Evolutionary conservation across 2,329 filamentous ascomycete genomes (phyloP), one percentile per base, ranked within the genome.

Genomic region (Lecanoromycetidae sp.): DNA sequence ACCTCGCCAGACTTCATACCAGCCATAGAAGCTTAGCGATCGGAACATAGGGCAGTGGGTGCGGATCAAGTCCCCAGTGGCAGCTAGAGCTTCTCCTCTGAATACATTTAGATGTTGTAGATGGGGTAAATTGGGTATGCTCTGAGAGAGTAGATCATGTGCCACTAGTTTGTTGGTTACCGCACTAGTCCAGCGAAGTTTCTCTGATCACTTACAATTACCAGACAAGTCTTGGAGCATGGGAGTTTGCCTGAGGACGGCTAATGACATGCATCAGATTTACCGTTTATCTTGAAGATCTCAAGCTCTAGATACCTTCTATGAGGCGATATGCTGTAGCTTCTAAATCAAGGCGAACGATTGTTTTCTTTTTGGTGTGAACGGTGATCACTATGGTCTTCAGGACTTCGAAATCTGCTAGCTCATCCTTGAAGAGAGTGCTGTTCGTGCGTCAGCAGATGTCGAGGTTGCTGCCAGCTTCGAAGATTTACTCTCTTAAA

Each of bases 151-250:
- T 4, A 71, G 63, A 40, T 64, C 63, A 6, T 71, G 66, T n/a
- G 73, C 63, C 30, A 80, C 67, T 71, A 38, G 4, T 29, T 27
- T n/a, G 12, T 26, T 12, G 13, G n/a, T 48, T 22, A 48, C 9
- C 15, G 23, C 15, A 20, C 33, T 4, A 17, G 3, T 26, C n/a
- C 17, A 10, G 17, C 25, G 15, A 10, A 6, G 15, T 29, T 22
- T 9, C 13, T 8, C 8, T 19, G n/a, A 43, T 39, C 12, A 56
- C 62, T 56, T 62, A 69, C 68, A 64, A 47, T 71, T 62, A 9
- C 73, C 75, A 49, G 71, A 77, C 44, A 82, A 72, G 50, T 71
- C 71, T 55, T 79, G 75, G 26, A 87, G 70, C 57, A 63, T 72
- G 55, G 57, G 72, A 44, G 63, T 70, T 61, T 63, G 71, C 58